phyloP scores from a whole-genome alignment of 495 filamentous ascomycete species.

The Hamigera avellanea region DNA sequence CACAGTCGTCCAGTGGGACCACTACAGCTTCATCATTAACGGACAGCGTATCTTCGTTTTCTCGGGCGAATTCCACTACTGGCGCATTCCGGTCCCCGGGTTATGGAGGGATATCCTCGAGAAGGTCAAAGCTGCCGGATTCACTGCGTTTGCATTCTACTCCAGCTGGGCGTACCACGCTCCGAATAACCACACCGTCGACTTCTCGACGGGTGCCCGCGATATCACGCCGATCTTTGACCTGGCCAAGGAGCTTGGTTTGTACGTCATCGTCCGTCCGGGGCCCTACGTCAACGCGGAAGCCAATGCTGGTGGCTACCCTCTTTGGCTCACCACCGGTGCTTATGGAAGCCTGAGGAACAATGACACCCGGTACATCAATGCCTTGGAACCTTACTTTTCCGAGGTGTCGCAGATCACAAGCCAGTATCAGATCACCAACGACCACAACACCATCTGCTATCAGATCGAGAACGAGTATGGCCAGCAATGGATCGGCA shows the following conservation, averaged over 20 bases:
- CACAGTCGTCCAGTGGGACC: conserved; percentile 42
- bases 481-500: conserved; percentile 41
- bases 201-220: conserved; percentile 45
- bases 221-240: conserved; percentile 41
- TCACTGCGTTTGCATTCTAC: conserved; percentile 44
- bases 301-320: conserved; percentile 45
- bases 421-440: conserved; percentile 40
- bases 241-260: conserved; percentile 38
- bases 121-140: conserved; percentile 52
- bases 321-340: conserved; percentile 51
- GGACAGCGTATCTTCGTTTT: conserved; percentile 46
- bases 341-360: conserved; percentile 45
- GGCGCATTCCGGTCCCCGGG: conserved; percentile 45
- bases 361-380: conserved; percentile 44
- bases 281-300: conserved; percentile 39
- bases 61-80: conserved; percentile 52
- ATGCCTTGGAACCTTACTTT: conserved; percentile 39
- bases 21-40: conserved; percentile 47
- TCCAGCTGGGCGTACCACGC: conserved; percentile 47
- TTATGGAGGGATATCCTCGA: conserved; percentile 50
- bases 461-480: conserved; percentile 56
- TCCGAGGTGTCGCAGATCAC: conserved; percentile 36
- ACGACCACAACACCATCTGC: conserved; percentile 42
- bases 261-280: conserved; percentile 27
- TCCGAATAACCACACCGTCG: conserved; percentile 36